These are phyloP conservation scores for Paecilomyces formosus DNA, from an alignment of 2,329 filamentous ascomycete genomes.

Conservation along the genomic window DNA sequence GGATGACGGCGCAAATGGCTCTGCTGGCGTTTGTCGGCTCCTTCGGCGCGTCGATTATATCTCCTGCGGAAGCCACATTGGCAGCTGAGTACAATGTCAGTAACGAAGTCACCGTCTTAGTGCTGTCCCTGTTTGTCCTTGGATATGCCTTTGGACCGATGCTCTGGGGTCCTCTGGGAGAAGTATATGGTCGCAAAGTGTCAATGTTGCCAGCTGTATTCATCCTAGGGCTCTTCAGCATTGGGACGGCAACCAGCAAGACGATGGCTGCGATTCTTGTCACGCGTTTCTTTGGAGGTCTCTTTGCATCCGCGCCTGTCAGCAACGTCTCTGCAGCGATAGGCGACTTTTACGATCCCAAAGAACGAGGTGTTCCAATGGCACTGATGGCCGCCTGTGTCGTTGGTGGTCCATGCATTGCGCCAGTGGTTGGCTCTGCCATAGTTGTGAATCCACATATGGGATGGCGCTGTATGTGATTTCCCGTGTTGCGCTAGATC, in stretches of 20 bases:
- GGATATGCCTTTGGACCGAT: constrained; percentile 12
- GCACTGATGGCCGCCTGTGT: constrained; percentile 34
- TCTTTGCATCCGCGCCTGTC: constrained; percentile 39
- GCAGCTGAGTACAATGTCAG: background rate
- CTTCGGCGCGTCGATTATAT: constrained; percentile 4
- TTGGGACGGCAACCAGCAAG: constrained; percentile 36
- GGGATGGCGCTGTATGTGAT: background rate
- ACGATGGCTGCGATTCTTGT: constrained; percentile 30
- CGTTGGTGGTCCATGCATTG: constrained; percentile 33
- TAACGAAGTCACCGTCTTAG: background rate
- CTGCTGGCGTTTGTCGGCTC: constrained; percentile 4
- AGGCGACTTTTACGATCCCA: constrained; percentile 36
- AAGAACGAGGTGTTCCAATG: constrained; percentile 23
- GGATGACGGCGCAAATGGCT: constrained; percentile 4
- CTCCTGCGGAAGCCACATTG: constrained; percentile 1
- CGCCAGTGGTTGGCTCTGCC: constrained; percentile 36
- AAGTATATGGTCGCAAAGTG: constrained; percentile 39
- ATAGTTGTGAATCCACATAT: constrained; percentile 21
- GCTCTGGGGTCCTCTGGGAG: constrained; percentile 35
- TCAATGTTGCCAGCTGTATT: constrained; percentile 39
- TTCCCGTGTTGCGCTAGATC: background rate
- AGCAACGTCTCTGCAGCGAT: constrained; percentile 37
- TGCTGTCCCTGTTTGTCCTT: background rate
- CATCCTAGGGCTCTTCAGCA: constrained; percentile 38
- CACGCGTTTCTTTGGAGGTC: constrained; percentile 38